phyloP scores from a whole-genome alignment of 129 eudicot species.

The Pulicaria dysenterica region DNA sequence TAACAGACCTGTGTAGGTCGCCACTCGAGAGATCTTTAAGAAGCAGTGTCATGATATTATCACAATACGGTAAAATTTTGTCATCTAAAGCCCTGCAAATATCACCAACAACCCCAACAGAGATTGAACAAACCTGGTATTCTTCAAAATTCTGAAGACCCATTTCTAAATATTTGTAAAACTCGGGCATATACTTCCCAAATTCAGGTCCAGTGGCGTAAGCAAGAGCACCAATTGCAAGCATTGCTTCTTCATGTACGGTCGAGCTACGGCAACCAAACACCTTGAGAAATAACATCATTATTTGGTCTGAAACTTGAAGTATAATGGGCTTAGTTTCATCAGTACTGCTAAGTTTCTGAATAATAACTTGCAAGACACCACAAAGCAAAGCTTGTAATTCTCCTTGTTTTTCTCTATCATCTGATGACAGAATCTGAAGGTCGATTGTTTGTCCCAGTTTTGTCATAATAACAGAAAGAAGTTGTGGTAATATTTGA shows the following conservation, averaged over 20 bases:
- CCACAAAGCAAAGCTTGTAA: constrained; percentile 87
- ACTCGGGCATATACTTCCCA: constrained; percentile 75
- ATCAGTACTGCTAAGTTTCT: constrained; percentile 67
- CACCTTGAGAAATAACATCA: constrained; percentile 71
- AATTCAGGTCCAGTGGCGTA: constrained; percentile 89
- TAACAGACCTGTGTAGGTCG: constrained; percentile 80
- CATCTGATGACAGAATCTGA: constrained; percentile 70
- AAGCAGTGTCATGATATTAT: constrained; percentile 76
- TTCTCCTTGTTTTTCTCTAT: constrained; percentile 84
- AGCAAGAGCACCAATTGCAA: constrained; percentile 94
- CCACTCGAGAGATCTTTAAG: constrained; percentile 79
- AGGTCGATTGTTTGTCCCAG: constrained; percentile 66
- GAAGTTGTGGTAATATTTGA: constrained; percentile 63
- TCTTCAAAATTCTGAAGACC: constrained; percentile 90
- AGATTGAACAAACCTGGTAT: constrained; percentile 84
- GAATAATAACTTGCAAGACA: constrained; percentile 78
- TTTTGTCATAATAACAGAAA: constrained; percentile 67
- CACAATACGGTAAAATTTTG: constrained; percentile 79
- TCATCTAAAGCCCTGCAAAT: constrained; percentile 90
- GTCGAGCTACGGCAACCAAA: constrained; percentile 84
- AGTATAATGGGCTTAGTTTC: constrained; percentile 52
- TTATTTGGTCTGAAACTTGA: constrained; percentile 73
- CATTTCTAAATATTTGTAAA: constrained; percentile 80
- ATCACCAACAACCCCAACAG: constrained; percentile 95
- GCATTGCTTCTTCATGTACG: constrained; percentile 97